Percentiles rank a stretch among this genome's conserved stretches.
Evolutionary conservation across 768 basidiomycete genomes (phyloP).

Genomic region (Collybiopsis confluens): DNA sequence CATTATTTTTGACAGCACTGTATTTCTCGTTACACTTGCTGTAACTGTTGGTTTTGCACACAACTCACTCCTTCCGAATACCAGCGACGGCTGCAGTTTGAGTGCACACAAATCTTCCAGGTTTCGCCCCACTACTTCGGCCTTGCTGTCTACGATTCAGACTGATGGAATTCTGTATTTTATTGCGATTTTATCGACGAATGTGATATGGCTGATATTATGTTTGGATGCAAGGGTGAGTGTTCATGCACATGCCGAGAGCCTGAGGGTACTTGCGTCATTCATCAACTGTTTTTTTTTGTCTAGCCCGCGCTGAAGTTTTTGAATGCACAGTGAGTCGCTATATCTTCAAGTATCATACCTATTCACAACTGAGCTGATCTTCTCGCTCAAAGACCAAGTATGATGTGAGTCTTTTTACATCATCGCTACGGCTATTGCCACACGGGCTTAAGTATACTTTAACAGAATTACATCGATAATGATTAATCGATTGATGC

Average conservation of each 20-base stretch:
- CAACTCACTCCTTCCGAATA: neutral
- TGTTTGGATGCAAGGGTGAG: conserved; percentile 20
- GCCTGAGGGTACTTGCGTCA: neutral
- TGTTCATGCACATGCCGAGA: neutral
- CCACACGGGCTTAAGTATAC: no score
- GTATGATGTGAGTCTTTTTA: conserved; percentile 14
- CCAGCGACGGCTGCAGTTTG: neutral
- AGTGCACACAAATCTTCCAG: neutral
- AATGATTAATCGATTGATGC: conserved; percentile 25
- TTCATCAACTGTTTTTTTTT: neutral
- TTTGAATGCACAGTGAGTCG: conserved; percentile 24
- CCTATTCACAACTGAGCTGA: neutral
- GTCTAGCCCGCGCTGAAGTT: conserved; percentile 21
- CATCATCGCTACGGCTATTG: neutral
- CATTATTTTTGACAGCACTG: conserved; percentile 23
- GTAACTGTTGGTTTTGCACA: conserved; percentile 9
- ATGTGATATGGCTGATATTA: conserved; percentile 23
- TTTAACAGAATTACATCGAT: conserved; percentile 25
- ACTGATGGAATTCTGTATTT: conserved; percentile 24
- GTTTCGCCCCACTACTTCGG: neutral
- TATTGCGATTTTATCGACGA: conserved; percentile 22
- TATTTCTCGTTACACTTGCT: conserved; percentile 19
- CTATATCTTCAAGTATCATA: neutral
- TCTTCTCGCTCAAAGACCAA: conserved; percentile 14
- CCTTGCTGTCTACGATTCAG: conserved; percentile 18